phyloP scores from a whole-genome alignment of 805 yeast genomes.

The Candida krabiensis region DNA sequence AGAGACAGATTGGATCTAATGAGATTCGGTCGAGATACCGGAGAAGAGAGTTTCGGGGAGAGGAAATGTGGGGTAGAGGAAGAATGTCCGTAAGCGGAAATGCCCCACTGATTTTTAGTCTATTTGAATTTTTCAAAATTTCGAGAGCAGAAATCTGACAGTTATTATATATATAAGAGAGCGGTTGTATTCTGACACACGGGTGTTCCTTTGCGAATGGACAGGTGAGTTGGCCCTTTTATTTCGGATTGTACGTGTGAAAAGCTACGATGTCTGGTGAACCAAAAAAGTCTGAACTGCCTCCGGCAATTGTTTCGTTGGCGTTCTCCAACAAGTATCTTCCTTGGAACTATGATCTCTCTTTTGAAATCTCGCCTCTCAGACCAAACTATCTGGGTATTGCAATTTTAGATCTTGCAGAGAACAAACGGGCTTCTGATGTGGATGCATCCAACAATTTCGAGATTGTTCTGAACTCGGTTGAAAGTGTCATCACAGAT shows the following conservation, averaged over 20 bases:
- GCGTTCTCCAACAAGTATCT: conserved; percentile 35
- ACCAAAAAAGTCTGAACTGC: conserved; percentile 5
- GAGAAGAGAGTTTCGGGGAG: background rate
- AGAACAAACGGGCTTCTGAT: conserved; percentile 23
- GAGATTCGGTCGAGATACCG: too few species aligned
- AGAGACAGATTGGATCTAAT: too few species aligned
- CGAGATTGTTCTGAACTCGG: conserved; percentile 39
- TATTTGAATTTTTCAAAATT: conserved; percentile 2
- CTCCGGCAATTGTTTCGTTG: conserved; percentile 22
- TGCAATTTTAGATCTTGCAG: conserved; percentile 32
- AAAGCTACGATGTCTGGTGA: conserved; percentile 8
- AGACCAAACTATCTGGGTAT: conserved; percentile 49
- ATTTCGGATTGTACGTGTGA: too few species aligned
- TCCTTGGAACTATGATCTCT: conserved; percentile 40
- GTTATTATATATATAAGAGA: too few species aligned
- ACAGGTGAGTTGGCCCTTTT: too few species aligned
- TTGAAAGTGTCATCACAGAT: conserved; percentile 40
- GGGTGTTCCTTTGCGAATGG: too few species aligned
- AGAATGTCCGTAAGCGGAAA: background rate
- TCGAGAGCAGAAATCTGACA: background rate
- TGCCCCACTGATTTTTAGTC: conserved; percentile 2
- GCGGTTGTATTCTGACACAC: too few species aligned
- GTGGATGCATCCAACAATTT: conserved; percentile 11
- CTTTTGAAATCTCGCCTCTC: conserved; percentile 34
- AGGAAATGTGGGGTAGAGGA: background rate